These are phyloP conservation scores for Lachnellula cervina DNA, from an alignment of 2,329 filamentous ascomycete species.

Conservation along the genomic window DNA sequence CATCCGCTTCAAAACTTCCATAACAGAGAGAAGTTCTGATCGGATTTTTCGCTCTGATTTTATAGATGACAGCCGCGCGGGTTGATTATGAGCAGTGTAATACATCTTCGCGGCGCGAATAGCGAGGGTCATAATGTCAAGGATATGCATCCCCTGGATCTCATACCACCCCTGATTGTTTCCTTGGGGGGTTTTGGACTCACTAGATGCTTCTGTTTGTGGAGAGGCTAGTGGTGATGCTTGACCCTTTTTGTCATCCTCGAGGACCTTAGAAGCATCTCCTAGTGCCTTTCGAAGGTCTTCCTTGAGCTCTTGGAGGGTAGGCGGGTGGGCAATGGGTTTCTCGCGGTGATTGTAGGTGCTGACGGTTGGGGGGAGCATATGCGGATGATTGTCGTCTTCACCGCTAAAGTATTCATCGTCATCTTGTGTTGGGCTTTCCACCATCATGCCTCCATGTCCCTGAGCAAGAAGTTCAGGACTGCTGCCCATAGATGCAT, in stretches of 20 bases:
- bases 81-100: slow-evolving; percentile 87
- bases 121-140: slow-evolving; percentile 91
- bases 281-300: slow-evolving; percentile 63
- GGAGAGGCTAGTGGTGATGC: slow-evolving; percentile 16
- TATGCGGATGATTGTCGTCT: slow-evolving; percentile 63
- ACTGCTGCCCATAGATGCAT: slow-evolving; percentile 55
- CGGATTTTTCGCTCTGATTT: slow-evolving; percentile 83
- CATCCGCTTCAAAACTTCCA: slow-evolving; percentile 90
- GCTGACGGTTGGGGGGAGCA: slow-evolving; percentile 95
- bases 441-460: slow-evolving; percentile 31
- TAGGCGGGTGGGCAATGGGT: slow-evolving; percentile 76
- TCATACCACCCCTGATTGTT: slow-evolving; percentile 66
- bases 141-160: slow-evolving; percentile 83
- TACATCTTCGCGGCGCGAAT: slow-evolving; percentile 94
- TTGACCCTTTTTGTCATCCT: slow-evolving; percentile 45
- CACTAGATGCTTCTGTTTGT: slow-evolving; percentile 2
- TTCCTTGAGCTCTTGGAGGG: slow-evolving; percentile 70
- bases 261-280: slow-evolving; percentile 63
- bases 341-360: slow-evolving; percentile 87
- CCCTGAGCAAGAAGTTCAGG: slow-evolving; percentile 44
- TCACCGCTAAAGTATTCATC: slow-evolving; percentile 46
- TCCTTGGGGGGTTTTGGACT: slow-evolving; percentile 25
- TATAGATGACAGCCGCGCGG: slow-evolving; percentile 78
- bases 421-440: slow-evolving; percentile 37
- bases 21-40: slow-evolving; percentile 74